Percentiles rank a stretch among this genome's conserved stretches.
Conservation (phyloP, 23 red algal species). For the Pyropia yezoensis region DNA sequence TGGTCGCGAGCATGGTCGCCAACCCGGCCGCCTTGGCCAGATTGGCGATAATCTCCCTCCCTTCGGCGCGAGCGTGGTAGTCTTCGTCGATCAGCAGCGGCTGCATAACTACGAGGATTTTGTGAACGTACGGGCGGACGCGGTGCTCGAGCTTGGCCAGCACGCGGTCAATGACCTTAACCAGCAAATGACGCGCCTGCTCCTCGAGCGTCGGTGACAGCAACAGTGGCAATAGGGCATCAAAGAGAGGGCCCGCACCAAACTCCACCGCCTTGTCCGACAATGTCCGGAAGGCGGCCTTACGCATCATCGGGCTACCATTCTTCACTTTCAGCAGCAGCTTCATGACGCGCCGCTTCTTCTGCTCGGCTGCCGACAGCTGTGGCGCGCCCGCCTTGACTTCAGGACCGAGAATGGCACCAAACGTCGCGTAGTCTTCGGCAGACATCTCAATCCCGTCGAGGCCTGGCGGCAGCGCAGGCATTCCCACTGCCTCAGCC, state of each 20-base stretch:
- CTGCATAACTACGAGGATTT: constrained; percentile 86
- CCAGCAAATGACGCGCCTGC: constrained; percentile 77
- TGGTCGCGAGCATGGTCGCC: constrained; percentile 80
- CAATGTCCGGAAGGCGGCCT: constrained; percentile 71
- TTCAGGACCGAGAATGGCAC: constrained; percentile 42
- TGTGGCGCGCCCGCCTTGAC: constrained; percentile 42
- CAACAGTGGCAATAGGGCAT: constrained; percentile 64
- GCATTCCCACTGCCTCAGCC: constrained; percentile 30
- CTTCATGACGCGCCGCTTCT: constrained; percentile 65
- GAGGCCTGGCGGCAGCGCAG: constrained; percentile 39
- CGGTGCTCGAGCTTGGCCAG: constrained; percentile 61
- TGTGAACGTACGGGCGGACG: constrained; percentile 79
- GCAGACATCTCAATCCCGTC: constrained; percentile 74
- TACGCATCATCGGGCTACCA: constrained; percentile 56
- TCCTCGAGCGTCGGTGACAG: constrained; percentile 82
- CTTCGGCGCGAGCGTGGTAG: constrained; percentile 79
- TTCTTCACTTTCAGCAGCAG: constrained; percentile 90
- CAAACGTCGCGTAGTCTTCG: constrained; percentile 83
- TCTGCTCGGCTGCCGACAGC: constrained; percentile 48
- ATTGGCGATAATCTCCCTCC: constrained; percentile 87
- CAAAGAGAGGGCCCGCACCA: constrained; percentile 67
- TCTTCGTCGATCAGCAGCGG: constrained; percentile 91
- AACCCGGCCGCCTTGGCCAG: constrained; percentile 75
- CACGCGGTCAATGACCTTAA: constrained; percentile 79
- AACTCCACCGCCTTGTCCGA: constrained; percentile 72